Evolutionary conservation across 106 monocot species (phyloP), one percentile per base, ranked within the genome.

Genomic region (Apostasia shenzhenica): DNA sequence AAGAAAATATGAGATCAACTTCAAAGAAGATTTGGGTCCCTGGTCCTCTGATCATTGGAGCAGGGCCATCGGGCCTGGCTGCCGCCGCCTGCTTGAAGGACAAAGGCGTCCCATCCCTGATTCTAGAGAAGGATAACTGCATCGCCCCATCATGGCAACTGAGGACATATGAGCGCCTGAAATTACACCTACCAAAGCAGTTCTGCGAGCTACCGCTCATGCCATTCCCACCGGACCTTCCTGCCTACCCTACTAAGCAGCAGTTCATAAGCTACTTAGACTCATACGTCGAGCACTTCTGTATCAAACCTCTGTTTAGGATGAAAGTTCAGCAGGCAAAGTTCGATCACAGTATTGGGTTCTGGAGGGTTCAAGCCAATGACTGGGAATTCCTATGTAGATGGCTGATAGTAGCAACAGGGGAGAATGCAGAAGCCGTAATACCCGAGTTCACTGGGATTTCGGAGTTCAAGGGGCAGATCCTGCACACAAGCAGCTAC

Each of bases 231-330:
- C 42, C 64, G 2, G 72, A 79, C 11, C 84, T 89, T 63, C 93
- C 93, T 1, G 79, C 74, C 0, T 93, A 93, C 74, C 93, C 93
- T 1, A 80, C 83, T 0, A 81, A 69, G 55, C 69, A 84, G 67
- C 93, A 93, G 77, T 93, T 93, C 81, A 71, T 86, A 5, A 75
- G 61, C 75, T 93, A 93, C 75, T 61, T 93, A 40, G 84, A 89
- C 6, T 67, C 71, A 11, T 93, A 93, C 52, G 75, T 54, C 12
- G 50, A 80, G 66, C 70, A 57, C 53, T 93, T 89, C 75, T 72
- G 67, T 1, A 67, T 93, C 5, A 61, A 77, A 8, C 88, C 86
- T 12, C 41, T 81, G 77, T 81, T 86, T 48, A 63, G 81, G 6
- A 70, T 73, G 77, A 69, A 75, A 57, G 93, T 93, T 8, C 55